Evolutionary conservation across 768 basidiomycete genomes (phyloP).

Genomic region (Boletus rubropictus): DNA sequence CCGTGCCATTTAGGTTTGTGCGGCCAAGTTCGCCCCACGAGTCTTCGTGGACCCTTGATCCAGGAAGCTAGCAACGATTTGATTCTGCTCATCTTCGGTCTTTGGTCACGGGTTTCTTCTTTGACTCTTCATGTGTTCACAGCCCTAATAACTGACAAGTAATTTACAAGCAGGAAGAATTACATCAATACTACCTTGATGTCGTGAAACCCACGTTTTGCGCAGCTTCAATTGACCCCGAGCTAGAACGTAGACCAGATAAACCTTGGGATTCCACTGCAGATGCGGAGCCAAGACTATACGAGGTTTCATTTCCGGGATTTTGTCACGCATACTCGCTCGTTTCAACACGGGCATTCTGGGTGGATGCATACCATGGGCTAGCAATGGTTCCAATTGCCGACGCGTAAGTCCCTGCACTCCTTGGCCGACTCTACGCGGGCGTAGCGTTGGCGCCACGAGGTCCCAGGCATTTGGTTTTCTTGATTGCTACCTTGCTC

Average conservation of each 20-base stretch:
- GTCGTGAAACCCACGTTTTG: slow-evolving; percentile 29
- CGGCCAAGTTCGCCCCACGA: slow-evolving; percentile 1
- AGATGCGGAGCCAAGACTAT: not conserved
- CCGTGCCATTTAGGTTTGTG: slow-evolving; percentile 6
- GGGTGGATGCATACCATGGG: slow-evolving; percentile 76
- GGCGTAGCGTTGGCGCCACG: slow-evolving; percentile 15
- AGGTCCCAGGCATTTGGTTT: slow-evolving; percentile 8
- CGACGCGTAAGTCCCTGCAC: slow-evolving; percentile 56
- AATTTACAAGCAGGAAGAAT: slow-evolving; percentile 26
- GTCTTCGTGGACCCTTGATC: slow-evolving; percentile 17
- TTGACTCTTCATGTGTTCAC: slow-evolving; percentile 8
- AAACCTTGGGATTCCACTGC: not conserved
- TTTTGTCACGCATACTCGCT: slow-evolving; percentile 44
- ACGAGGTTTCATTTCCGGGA: slow-evolving; percentile 23
- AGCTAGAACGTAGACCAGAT: not conserved
- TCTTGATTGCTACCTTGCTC: slow-evolving; percentile 10
- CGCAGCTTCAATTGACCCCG: slow-evolving; percentile 7
- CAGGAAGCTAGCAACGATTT: not conserved
- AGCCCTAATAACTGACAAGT: slow-evolving; percentile 15
- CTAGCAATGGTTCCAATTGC: slow-evolving; percentile 82
- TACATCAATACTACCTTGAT: slow-evolving; percentile 30
- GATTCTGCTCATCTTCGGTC: slow-evolving; percentile 6
- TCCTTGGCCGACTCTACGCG: slow-evolving; percentile 4
- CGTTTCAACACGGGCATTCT: slow-evolving; percentile 78
- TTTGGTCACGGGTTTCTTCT: slow-evolving; percentile 7